phyloP scores from a whole-genome alignment of 2,329 filamentous ascomycete species.

The Fusarium verrucosum region DNA sequence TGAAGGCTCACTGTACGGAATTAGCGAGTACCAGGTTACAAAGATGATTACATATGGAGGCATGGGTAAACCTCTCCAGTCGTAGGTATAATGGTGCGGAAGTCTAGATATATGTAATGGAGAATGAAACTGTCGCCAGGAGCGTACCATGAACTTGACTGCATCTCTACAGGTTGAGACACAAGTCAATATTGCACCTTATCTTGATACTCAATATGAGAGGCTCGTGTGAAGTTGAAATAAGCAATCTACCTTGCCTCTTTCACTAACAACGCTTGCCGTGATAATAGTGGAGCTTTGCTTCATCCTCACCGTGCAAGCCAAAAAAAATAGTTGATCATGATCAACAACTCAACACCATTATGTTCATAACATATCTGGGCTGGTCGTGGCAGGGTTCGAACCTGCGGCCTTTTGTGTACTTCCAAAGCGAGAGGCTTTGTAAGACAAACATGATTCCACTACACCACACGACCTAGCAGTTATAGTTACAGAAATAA shows the following conservation, averaged over 20 bases:
- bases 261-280: no score
- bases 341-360: background rate
- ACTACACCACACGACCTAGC: background rate
- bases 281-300: no score
- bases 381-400: constrained; percentile 39
- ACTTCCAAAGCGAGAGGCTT: background rate
- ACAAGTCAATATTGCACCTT: no score
- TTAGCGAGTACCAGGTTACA: constrained; percentile 78
- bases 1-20: constrained; percentile 80
- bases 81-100: background rate
- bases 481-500: no score
- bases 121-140: background rate
- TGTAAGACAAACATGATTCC: constrained; percentile 23
- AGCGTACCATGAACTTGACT: background rate
- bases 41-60: constrained; percentile 70
- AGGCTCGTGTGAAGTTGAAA: no score
- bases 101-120: background rate
- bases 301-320: no score
- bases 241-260: no score
- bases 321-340: no score
- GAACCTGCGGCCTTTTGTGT: constrained; percentile 40
- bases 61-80: constrained; percentile 64
- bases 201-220: background rate
- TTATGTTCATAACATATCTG: background rate
- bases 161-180: no score